Base-by-base conservation (phyloP, 2,329 filamentous ascomycete species). In the Hypoxylon sp. region DNA sequence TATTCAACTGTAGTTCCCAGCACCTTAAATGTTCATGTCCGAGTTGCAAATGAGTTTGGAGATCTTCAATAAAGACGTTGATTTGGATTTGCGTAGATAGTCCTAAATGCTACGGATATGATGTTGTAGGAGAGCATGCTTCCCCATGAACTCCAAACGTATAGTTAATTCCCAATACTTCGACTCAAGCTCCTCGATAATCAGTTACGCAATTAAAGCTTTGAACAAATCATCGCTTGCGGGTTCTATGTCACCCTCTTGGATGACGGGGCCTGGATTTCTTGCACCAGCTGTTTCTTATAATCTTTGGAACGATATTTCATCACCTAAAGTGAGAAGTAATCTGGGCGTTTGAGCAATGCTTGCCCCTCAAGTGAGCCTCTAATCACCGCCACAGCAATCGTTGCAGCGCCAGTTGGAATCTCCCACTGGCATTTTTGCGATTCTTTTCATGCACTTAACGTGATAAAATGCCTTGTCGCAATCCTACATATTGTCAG, bases 401-500 rank as follows among this genome's bases (percentile, higher is more conserved):
- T 65, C 51, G 55, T 78, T 78, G 61, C 78, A 80, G 21, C 68
- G 66, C 78, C 78, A 78, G 19, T 66, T 68, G 30, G 64, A 68
- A 31, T 60, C 58, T 3, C 64, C 65, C 7, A 75, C 65, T 1
- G 76, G 63, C 36, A 71, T 68, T 12, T 67, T 63, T 5, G 73
- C 69, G 3, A 67, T 61, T 2, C 66, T 54, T 20, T 64, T 63
- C 23, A 79, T 72, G 59, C 80, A 83, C 35, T 71, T 67, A 20
- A 69, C 70, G 58, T 83, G 80, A 48, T 80, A 81, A 1, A 80
- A 61, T 2, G 77, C 74, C 48, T 77, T 82, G 34, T 55, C 54
- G 31, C 47, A 55, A 44, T 55, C 32, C 49, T 56, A 41, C 13
- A 17, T 20, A n/a, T 7, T 40, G 21, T 53, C 61, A 53, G 62